Evolutionary conservation across 495 filamentous ascomycete genomes (phyloP).

Genomic region (Xylaria curta): DNA sequence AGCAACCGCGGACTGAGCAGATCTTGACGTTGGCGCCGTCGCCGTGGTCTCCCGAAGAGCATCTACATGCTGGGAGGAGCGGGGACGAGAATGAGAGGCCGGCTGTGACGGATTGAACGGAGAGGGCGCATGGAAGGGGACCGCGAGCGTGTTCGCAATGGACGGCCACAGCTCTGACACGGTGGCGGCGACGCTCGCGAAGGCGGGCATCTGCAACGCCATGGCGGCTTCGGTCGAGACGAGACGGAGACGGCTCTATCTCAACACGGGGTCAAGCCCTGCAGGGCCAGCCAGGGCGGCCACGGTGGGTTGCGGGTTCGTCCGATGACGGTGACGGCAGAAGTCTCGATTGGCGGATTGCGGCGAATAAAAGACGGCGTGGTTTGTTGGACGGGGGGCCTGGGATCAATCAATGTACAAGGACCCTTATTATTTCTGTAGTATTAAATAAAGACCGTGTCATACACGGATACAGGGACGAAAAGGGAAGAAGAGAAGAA

Average conservation of each 20-base stretch:
- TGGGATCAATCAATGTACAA: background rate
- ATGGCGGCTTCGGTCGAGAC: slow-evolving; percentile 31
- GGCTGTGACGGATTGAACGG: slow-evolving; percentile 22
- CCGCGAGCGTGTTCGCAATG: slow-evolving; percentile 53
- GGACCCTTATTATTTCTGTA: background rate
- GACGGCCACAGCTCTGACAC: slow-evolving; percentile 63
- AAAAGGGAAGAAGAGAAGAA: background rate
- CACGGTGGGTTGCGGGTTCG: background rate
- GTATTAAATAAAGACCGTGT: slow-evolving; percentile 11
- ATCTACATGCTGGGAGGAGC: slow-evolving; percentile 3
- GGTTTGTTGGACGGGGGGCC: background rate
- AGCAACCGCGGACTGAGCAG: slow-evolving; percentile 19
- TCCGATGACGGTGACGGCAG: slow-evolving; percentile 21
- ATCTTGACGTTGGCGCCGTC: background rate
- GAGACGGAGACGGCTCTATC: background rate
- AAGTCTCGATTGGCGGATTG: background rate
- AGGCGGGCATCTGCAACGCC: slow-evolving; percentile 40
- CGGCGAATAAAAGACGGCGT: background rate
- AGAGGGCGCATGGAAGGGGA: slow-evolving; percentile 48
- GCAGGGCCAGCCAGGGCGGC: slow-evolving; percentile 25
- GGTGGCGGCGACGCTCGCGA: slow-evolving; percentile 56
- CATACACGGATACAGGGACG: slow-evolving; percentile 7
- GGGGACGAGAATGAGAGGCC: slow-evolving; percentile 22
- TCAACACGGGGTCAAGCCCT: slow-evolving; percentile 9
- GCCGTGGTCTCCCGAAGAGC: background rate